Base-by-base conservation (phyloP, 2,329 filamentous ascomycete species). In the Ilyonectria mors-panacis region DNA sequence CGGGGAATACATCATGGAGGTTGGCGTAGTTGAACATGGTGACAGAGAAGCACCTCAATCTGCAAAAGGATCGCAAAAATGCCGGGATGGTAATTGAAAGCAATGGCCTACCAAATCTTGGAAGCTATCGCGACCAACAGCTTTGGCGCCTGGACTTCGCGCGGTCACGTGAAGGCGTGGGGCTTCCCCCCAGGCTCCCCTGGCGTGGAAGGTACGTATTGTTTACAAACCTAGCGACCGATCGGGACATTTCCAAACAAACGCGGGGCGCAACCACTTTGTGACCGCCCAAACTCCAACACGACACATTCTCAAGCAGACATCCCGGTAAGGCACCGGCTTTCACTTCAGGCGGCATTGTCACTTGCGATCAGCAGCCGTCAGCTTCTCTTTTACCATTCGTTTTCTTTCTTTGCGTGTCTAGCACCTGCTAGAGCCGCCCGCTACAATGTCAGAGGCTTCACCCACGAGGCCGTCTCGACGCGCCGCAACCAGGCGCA, bases 1-100 rank as follows among this genome's bases (percentile, higher is more conserved):
- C 83, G 23, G 85, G 85, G 72, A 95, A 96, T 1, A 94, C 88
- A 9, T 88, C 84, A 23, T 92, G 86, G 67, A 93, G 93, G 39
- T 91, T 86, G 26, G 88, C 86, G 78, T 91, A 91, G 75, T 92
- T 86, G 48, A 91, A 84, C 87, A 92, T 92, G 39, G 63, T 78
- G 64, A 50, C 50, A 35, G 33, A 13, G 42, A 13, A 42, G 7
- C 15, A 3, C 7, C 15, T 5, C 5, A n/a, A 42, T n/a, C 4
- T 21, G 1, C 6, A 23, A 17, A 19, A 28, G 30, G 45, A 1
- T 13, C 12, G 13, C 21, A 28, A 21, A 21, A 19, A 19, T 19
- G 15, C 15, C n/a, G 8, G 21, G 26, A 7, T 19, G 12, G 42
- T 23, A 12, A 44, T 19, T 37, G 63, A 37, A 54, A 59, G 23